Evolutionary conservation across 345 rosid genomes (phyloP).

Genomic region (Triadica sebifera): DNA sequence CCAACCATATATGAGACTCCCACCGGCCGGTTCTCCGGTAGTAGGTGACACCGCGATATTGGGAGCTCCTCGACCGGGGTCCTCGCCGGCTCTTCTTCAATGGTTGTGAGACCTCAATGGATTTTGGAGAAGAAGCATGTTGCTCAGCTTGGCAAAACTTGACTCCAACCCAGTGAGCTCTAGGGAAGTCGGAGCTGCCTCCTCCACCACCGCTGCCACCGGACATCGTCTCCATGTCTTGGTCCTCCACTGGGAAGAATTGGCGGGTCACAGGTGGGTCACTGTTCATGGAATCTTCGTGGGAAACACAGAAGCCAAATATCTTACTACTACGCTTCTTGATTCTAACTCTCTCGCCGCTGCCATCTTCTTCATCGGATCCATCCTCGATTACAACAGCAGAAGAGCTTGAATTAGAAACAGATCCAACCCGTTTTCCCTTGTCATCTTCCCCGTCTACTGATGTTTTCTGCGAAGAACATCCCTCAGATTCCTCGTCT

Average conservation of each 20-base stretch:
- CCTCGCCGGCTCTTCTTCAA: constrained; percentile 90
- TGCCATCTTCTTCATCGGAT: constrained; percentile 62
- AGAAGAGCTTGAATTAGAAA: constrained; percentile 81
- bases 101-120: constrained; percentile 54
- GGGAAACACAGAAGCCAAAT: constrained; percentile 50
- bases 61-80: constrained; percentile 95
- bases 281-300: constrained; percentile 29
- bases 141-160: constrained; percentile 65
- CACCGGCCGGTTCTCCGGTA: constrained; percentile 98
- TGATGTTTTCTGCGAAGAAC: constrained; percentile 44
- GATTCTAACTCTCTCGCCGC: constrained; percentile 20
- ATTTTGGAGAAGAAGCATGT: constrained; percentile 27
- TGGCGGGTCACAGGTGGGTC: constrained; percentile 71
- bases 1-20: constrained; percentile 98
- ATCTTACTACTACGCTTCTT: constrained; percentile 46
- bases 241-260: constrained; percentile 67
- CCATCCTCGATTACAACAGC: constrained; percentile 73
- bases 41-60: constrained; percentile 93
- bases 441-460: constrained; percentile 45
- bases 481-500: constrained; percentile 49
- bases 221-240: constrained; percentile 39
- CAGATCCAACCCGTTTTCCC: constrained; percentile 68
- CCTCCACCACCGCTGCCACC: constrained; percentile 25
- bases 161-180: constrained; percentile 68
- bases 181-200: constrained; percentile 47